Conservation (phyloP, 1,284 basidiomycete genomes). For the Xerocomus amazonicus region DNA sequence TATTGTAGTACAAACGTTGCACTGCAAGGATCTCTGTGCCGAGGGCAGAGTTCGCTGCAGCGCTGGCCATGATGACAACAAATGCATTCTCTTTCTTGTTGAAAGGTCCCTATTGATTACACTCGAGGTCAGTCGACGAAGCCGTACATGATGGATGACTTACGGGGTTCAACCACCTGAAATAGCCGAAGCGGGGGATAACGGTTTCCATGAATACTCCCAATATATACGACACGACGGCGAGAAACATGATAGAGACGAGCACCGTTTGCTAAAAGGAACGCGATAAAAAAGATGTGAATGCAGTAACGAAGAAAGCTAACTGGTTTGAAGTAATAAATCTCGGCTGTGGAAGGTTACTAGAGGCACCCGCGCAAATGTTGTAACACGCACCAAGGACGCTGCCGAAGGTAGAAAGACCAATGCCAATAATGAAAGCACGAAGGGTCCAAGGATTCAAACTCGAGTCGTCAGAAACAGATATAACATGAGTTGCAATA, state of each 20-base stretch:
- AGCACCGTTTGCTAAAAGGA: conserved; percentile 43
- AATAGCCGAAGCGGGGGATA: conserved; percentile 46
- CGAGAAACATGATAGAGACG: conserved; percentile 52
- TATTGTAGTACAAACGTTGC: conserved; percentile 52
- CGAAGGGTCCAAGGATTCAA: conserved; percentile 58
- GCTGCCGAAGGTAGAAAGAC: conserved; percentile 57
- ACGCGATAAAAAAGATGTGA: not conserved
- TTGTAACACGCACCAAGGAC: conserved; percentile 36
- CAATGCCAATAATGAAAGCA: conserved; percentile 53
- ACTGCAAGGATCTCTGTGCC: conserved; percentile 67
- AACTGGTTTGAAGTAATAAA: conserved; percentile 60
- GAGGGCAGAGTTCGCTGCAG: conserved; percentile 60
- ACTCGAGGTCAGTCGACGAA: conserved; percentile 14
- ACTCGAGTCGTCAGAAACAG: conserved; percentile 50
- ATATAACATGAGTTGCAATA: conserved; percentile 51
- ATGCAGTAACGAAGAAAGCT: not conserved
- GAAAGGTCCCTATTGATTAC: conserved; percentile 23
- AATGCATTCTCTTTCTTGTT: conserved; percentile 55
- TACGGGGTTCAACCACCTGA: conserved; percentile 56
- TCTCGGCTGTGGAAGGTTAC: conserved; percentile 37
- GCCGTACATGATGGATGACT: conserved; percentile 19
- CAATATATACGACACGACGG: conserved; percentile 41
- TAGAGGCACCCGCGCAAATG: not conserved
- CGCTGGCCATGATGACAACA: conserved; percentile 64
- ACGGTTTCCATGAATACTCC: conserved; percentile 42